phyloP scores from a whole-genome alignment of 768 basidiomycete genomes.

The Leccinum truebloodii region DNA sequence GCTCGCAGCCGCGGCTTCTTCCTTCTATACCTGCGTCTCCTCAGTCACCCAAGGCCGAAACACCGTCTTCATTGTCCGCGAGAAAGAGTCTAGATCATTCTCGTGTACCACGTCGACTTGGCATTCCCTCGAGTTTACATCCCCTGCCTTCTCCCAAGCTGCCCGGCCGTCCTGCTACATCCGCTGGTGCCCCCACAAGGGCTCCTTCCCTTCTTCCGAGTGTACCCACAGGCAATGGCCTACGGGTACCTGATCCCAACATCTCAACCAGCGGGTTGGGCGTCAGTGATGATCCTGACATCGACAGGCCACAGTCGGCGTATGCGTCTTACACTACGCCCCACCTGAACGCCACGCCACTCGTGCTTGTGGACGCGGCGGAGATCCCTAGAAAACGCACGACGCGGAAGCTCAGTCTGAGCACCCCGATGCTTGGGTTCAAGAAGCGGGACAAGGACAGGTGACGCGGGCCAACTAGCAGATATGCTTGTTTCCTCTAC shows the following conservation, averaged over 20 bases:
- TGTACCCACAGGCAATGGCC: background rate
- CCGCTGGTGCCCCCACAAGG: conserved; percentile 31
- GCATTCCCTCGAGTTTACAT: conserved; percentile 2
- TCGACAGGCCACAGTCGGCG: conserved; percentile 28
- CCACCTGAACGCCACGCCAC: conserved; percentile 18
- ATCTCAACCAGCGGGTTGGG: conserved; percentile 3
- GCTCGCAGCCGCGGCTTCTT: conserved; percentile 18
- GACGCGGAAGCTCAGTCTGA: conserved; percentile 69
- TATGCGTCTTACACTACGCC: conserved; percentile 25
- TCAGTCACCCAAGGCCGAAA: conserved; percentile 17
- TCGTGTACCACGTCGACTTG: conserved; percentile 15
- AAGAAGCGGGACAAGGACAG: conserved; percentile 54
- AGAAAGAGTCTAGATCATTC: conserved; percentile 21
- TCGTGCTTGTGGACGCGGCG: conserved; percentile 20
- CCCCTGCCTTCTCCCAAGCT: conserved; percentile 15
- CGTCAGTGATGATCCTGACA: background rate
- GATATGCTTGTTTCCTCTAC: background rate
- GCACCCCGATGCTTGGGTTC: conserved; percentile 56
- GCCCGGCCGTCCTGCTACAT: conserved; percentile 41
- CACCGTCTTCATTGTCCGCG: conserved; percentile 20
- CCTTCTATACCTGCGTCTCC: conserved; percentile 35
- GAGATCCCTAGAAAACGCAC: conserved; percentile 37
- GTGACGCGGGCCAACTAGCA: conserved; percentile 14
- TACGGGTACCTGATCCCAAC: conserved; percentile 5
- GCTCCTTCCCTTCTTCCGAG: conserved; percentile 5